Evolutionary conservation across 1,284 basidiomycete genomes (phyloP).

Genomic region (Serendipita sp.): DNA sequence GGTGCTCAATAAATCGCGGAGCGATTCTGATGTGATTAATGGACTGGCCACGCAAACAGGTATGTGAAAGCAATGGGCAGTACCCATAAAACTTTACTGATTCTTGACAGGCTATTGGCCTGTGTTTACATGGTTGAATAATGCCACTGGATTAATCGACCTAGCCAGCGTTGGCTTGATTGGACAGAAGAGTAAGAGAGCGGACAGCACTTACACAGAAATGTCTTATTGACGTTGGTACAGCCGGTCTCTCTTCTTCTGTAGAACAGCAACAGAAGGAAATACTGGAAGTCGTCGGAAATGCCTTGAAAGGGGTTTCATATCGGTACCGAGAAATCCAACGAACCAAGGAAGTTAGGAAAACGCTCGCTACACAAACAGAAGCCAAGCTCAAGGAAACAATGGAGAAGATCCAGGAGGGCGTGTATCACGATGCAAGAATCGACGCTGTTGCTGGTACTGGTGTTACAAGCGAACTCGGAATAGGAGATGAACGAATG

Average conservation of each 20-base stretch:
- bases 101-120: conserved; percentile 62
- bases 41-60: conserved; percentile 63
- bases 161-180: conserved; percentile 87
- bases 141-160: conserved; percentile 77
- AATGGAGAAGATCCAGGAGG: conserved; percentile 34
- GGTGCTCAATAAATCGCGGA: conserved; percentile 55
- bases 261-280: conserved; percentile 77
- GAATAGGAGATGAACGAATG: conserved; percentile 56
- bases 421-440: conserved; percentile 69
- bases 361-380: conserved; percentile 12
- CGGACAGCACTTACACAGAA: no score
- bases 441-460: conserved; percentile 70
- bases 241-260: conserved; percentile 75
- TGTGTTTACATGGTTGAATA: conserved; percentile 78
- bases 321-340: conserved; percentile 34
- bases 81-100: background rate
- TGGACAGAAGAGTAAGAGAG: conserved; percentile 67
- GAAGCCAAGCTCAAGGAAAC: conserved; percentile 16
- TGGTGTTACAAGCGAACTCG: conserved; percentile 71
- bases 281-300: conserved; percentile 69
- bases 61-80: background rate
- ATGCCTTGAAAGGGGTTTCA: conserved; percentile 52
- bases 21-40: conserved; percentile 58
- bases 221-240: background rate
- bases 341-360: conserved; percentile 25